Percentiles rank a stretch among this genome's conserved stretches.
Evolutionary conservation across 352 stramenopile species (phyloP).

Genomic region (Phytopythium litorale): DNA sequence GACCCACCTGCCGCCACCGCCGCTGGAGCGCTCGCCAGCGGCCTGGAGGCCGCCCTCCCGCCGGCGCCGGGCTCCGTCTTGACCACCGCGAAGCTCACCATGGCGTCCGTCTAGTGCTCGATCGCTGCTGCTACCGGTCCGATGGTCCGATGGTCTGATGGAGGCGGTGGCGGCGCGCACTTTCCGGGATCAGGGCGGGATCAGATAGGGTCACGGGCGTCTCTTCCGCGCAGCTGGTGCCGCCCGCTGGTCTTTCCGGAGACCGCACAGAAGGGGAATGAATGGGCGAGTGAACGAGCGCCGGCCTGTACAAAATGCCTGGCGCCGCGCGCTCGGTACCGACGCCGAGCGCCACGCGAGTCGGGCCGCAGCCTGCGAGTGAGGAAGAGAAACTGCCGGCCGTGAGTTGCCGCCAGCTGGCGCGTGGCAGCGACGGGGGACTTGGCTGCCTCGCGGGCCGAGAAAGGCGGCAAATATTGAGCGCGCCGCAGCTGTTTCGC

Average conservation of each 20-base stretch:
- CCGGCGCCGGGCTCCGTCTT: slow-evolving; percentile 7
- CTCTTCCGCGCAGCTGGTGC: slow-evolving; percentile 1
- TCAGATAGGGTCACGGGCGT: not conserved
- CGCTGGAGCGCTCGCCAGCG: slow-evolving; percentile 6
- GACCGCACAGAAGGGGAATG: too few relatives aligned
- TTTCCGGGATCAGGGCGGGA: not conserved
- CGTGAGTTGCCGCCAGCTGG: not conserved
- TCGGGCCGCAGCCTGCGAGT: not conserved
- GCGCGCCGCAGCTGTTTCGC: not conserved
- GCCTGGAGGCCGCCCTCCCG: not conserved
- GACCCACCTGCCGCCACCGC: not conserved
- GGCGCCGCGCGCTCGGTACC: not conserved
- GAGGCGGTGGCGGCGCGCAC: not conserved
- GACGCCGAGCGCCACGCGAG: not conserved
- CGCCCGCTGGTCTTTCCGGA: not conserved
- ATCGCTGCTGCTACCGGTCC: not conserved
- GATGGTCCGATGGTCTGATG: not conserved
- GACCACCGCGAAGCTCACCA: slow-evolving; percentile 9
- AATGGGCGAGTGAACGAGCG: too few relatives aligned
- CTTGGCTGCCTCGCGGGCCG: not conserved
- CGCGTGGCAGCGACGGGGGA: not conserved
- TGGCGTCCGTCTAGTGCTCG: not conserved
- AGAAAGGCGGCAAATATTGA: not conserved
- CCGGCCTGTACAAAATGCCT: too few relatives aligned
- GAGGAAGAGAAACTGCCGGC: not conserved